Evolutionary conservation across 495 filamentous ascomycete species (phyloP).

Genomic region (Neurospora tetrasperma): DNA sequence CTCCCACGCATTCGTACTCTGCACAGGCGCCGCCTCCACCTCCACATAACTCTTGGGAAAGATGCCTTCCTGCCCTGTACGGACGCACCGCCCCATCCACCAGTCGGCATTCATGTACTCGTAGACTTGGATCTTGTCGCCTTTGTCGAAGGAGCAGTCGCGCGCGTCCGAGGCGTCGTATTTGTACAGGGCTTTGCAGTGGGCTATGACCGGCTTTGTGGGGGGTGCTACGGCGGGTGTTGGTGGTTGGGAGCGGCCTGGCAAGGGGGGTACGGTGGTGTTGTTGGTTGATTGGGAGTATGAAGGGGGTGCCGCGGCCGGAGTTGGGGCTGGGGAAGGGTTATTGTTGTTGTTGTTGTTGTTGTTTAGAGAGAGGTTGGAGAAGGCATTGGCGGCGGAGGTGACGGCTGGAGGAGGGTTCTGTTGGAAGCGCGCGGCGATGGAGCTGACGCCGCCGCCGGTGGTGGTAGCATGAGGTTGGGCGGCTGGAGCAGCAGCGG

Average conservation of each 20-base stretch:
- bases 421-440: conserved; percentile 14
- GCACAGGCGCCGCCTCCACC: conserved; percentile 21
- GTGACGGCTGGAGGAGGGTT: conserved; percentile 15
- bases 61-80: conserved; percentile 75
- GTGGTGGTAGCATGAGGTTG: conserved; percentile 49
- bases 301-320: conserved; percentile 29
- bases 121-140: conserved; percentile 66
- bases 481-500: conserved; percentile 26
- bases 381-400: conserved; percentile 26
- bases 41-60: conserved; percentile 87
- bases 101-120: conserved; percentile 95
- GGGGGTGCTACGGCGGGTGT: conserved; percentile 25
- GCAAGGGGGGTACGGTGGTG: conserved; percentile 39
- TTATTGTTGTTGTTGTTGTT: background rate
- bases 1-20: conserved; percentile 1
- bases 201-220: conserved; percentile 48
- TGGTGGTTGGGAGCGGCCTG: conserved; percentile 37
- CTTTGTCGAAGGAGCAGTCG: conserved; percentile 63
- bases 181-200: conserved; percentile 73
- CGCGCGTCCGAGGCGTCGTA: conserved; percentile 70
- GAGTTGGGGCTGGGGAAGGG: conserved; percentile 5
- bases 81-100: conserved; percentile 81
- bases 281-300: conserved; percentile 40
- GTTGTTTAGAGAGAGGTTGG: conserved; percentile 37
- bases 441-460: conserved; percentile 40